Base-by-base conservation (phyloP, 257 asterid species). In the Solanum corneliomulleri region DNA sequence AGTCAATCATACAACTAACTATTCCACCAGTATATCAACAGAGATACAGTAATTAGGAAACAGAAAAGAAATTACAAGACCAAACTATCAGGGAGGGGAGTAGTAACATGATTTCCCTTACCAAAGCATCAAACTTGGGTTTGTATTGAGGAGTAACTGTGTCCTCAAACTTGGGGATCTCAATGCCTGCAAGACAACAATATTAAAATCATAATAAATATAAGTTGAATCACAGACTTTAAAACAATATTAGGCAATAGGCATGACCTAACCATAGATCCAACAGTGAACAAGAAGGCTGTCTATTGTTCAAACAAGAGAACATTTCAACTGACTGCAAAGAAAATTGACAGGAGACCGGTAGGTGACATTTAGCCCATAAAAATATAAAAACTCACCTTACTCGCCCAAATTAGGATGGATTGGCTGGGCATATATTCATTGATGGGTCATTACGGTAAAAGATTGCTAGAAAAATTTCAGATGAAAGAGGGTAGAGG, bases 71-170 rank as follows among this genome's bases (percentile, higher is more conserved):
- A 27, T 16, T 47, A 9, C 3, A 16, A 45, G 20, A 47, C 66
- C 68, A 80, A 44, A 47, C 3, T 1, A 47, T 29, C 44, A 16
- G 68, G 27, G 41, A 9, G 16, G 2, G 62, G 10, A 52, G 10
- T 52, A 15, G 44, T 9, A 49, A 47, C 2, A 10, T 27, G 44
- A 81, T 81, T 68, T 52, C 75, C 72, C 95, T 94, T 88, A 95
- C 98, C 98, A 96, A 91, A 29, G 96, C 96, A 42, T 96, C 98
- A 89, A 96, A 95, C 91, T 96, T 93, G 82, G 98, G 98, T 77
- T 95, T 94, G 92, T 93, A 96, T 89, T 95, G 92, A 69, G 98
- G 99, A 83, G 98, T 95, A 89, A 95, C 99, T 42, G 89, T 94
- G 92, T 96, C 99, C 81, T 92, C 99, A 87, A 92, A 95, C 90